Evolutionary conservation across 2,329 filamentous ascomycete genomes (phyloP).

Genomic region (Colletotrichum magnum): DNA sequence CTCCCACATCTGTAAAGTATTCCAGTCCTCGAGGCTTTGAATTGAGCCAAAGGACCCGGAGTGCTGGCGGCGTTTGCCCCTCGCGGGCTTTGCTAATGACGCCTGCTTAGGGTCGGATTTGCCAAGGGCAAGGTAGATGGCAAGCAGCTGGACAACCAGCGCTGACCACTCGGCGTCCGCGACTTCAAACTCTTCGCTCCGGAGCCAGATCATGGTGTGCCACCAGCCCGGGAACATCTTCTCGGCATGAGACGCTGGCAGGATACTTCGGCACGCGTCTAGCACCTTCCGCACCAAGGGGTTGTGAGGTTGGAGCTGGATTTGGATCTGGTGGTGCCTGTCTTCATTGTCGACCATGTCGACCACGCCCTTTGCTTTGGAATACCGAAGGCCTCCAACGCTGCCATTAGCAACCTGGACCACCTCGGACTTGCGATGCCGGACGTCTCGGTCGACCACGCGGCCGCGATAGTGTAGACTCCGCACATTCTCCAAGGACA

Average conservation of each 20-base stretch:
- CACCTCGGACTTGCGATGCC: constrained; percentile 60
- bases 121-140: constrained; percentile 73
- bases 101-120: constrained; percentile 49
- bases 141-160: constrained; percentile 73
- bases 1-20: constrained; percentile 61
- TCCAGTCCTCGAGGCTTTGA: constrained; percentile 61
- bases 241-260: constrained; percentile 71
- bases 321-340: constrained; percentile 75
- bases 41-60: constrained; percentile 55
- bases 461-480: constrained; percentile 70
- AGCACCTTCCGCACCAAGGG: constrained; percentile 74
- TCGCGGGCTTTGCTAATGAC: constrained; percentile 20
- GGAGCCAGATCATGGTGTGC: constrained; percentile 80
- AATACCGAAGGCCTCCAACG: constrained; percentile 69
- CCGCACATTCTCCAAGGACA: constrained; percentile 72
- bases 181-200: constrained; percentile 59
- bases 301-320: constrained; percentile 76
- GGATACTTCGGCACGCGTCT: constrained; percentile 73
- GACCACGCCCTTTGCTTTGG: constrained; percentile 72
- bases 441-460: constrained; percentile 66
- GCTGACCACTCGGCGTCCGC: constrained; percentile 78
- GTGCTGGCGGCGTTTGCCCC: constrained; percentile 49
- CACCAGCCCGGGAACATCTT: constrained; percentile 80
- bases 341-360: constrained; percentile 76
- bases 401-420: constrained; percentile 63